Evolutionary conservation across 2,329 filamentous ascomycete species (phyloP).

Genomic region (Diaporthe destruens): DNA sequence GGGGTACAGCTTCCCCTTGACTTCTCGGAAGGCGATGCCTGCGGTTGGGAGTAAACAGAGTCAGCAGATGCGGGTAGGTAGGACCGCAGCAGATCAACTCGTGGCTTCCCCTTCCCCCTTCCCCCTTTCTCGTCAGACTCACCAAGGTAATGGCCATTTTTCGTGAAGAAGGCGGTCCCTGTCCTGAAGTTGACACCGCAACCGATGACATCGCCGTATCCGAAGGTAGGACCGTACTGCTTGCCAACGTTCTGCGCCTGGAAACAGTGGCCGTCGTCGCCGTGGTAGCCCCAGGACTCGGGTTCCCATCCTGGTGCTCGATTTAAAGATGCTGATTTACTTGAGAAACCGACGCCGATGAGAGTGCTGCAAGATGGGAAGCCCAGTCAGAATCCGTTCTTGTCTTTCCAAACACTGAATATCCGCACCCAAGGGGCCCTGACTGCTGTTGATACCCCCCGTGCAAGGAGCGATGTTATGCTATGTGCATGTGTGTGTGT

Average conservation of each 20-base stretch:
- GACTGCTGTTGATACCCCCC: too few relatives aligned
- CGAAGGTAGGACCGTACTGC: constrained; percentile 68
- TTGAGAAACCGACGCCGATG: constrained; percentile 73
- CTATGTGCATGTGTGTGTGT: background rate
- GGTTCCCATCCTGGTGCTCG: constrained; percentile 76
- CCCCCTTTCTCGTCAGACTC: constrained; percentile 44
- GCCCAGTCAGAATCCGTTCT: constrained; percentile 7
- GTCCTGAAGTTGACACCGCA: constrained; percentile 76
- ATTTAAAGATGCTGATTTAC: constrained; percentile 64
- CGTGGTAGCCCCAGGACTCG: constrained; percentile 77
- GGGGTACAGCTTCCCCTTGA: constrained; percentile 75
- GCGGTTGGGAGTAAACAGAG: constrained; percentile 34
- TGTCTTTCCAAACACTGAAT: background rate
- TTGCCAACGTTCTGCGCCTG: constrained; percentile 68
- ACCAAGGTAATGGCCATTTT: constrained; percentile 71
- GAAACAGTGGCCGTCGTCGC: constrained; percentile 75
- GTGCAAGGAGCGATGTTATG: background rate
- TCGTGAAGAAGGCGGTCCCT: constrained; percentile 76
- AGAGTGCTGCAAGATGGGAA: constrained; percentile 59
- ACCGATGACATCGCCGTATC: constrained; percentile 69
- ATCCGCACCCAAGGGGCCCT: background rate
- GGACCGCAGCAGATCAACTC: background rate
- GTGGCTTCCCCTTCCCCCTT: constrained; percentile 26
- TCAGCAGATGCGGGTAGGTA: constrained; percentile 45
- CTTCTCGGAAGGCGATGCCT: constrained; percentile 79